A percentile compares a stretch with the other conserved stretches of the same genome.
Conservation (phyloP, 129 eudicot species). For the Flaveria trinervia region DNA sequence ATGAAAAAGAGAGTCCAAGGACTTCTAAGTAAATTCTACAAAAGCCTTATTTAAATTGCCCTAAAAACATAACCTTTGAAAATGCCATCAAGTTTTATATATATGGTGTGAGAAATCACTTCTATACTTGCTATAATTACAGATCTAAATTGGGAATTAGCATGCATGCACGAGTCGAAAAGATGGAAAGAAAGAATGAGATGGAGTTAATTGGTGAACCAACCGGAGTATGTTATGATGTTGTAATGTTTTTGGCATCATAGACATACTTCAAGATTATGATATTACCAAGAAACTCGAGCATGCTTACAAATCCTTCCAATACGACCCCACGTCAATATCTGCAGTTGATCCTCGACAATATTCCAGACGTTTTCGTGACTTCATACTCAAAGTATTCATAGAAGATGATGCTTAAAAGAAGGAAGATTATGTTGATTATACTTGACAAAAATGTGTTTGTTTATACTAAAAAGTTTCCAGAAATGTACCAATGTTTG, state of each 20-base stretch:
- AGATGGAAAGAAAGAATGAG: constrained; percentile 59
- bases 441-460: constrained; percentile 22
- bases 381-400: constrained; percentile 65
- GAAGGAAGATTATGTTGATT: neutral
- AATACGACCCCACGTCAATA: constrained; percentile 80
- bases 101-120: neutral
- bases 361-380: constrained; percentile 92
- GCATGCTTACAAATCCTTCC: constrained; percentile 95
- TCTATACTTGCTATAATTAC: constrained; percentile 21
- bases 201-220: constrained; percentile 75
- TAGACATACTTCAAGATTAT: constrained; percentile 94
- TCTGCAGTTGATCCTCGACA: constrained; percentile 95
- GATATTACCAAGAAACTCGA: constrained; percentile 95
- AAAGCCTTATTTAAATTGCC: no score
- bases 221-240: constrained; percentile 87
- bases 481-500: constrained; percentile 22
- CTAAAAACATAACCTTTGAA: neutral
- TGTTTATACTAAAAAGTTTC: constrained; percentile 9
- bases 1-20: no score
- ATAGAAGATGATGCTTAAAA: constrained; percentile 62
- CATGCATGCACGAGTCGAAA: constrained; percentile 90
- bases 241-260: constrained; percentile 84
- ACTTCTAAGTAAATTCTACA: no score
- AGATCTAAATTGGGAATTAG: constrained; percentile 74
- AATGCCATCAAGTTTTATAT: neutral